These are phyloP conservation scores for Neospora caninum DNA, from an alignment of 169 alveolate genomes.

Conservation along the genomic window DNA sequence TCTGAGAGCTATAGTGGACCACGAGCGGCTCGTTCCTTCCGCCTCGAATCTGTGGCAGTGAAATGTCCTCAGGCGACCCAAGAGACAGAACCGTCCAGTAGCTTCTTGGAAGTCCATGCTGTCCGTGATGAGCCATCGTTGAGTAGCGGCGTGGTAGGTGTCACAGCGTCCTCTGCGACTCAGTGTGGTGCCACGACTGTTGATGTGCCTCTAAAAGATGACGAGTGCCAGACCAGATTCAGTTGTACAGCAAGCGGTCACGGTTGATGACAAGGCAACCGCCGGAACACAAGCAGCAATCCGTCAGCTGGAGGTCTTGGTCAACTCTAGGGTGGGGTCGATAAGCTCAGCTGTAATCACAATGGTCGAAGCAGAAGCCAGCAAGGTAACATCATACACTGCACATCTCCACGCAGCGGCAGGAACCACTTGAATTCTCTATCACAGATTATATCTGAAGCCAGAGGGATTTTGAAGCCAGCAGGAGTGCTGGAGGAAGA, in stretches of 20 bases:
- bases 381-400: background rate
- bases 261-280: background rate
- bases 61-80: conserved; percentile 72
- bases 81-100: conserved; percentile 43
- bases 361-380: background rate
- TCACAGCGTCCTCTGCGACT: background rate
- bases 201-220: background rate
- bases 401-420: background rate
- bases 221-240: background rate
- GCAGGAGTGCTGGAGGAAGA: conserved; percentile 14
- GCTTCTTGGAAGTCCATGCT: background rate
- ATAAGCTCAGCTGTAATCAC: background rate
- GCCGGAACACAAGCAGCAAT: conserved; percentile 19
- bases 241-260: background rate
- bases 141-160: background rate
- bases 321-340: background rate
- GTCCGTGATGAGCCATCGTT: background rate
- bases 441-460: background rate
- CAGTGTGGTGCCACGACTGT: background rate
- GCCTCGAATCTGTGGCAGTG: conserved; percentile 70
- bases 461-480: conserved; percentile 1
- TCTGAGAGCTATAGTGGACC: conserved; percentile 77
- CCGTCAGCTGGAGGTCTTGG: background rate
- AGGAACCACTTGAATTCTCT: too few relatives aligned
- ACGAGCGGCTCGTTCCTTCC: conserved; percentile 76